These are phyloP conservation scores for Fusarium sp. DNA, from an alignment of 2,329 filamentous ascomycete species.

Conservation along the genomic window DNA sequence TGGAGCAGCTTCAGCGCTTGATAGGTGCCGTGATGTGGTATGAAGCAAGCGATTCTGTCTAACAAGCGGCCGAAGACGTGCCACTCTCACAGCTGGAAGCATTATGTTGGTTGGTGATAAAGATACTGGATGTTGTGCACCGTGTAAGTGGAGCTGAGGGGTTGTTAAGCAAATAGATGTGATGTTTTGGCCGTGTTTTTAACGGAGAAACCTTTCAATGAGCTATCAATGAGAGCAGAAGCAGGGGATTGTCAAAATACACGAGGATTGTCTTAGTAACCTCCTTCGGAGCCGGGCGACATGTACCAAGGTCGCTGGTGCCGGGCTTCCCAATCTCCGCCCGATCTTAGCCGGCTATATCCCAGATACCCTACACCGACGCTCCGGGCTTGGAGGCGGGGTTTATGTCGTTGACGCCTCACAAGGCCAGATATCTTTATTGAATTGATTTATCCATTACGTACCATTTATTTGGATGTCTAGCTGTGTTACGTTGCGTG, in stretches of 20 bases:
- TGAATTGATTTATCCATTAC: constrained; percentile 26
- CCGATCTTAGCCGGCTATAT: constrained; percentile 48
- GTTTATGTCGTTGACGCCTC: constrained; percentile 31
- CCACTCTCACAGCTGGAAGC: constrained; percentile 40
- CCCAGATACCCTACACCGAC: constrained; percentile 43
- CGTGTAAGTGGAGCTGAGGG: constrained; percentile 25
- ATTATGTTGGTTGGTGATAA: constrained; percentile 26
- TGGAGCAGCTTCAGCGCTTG: constrained; percentile 46
- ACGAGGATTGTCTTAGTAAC: constrained; percentile 34
- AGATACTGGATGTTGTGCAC: neutral
- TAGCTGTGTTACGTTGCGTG: constrained; percentile 14
- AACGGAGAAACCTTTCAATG: neutral
- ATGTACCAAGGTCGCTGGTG: constrained; percentile 44
- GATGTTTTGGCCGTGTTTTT: neutral
- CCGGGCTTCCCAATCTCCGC: constrained; percentile 38
- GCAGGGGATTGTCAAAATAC: constrained; percentile 3
- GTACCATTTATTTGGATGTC: constrained; percentile 12
- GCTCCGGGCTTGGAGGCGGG: constrained; percentile 28
- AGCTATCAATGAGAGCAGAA: neutral
- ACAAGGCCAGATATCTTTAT: constrained; percentile 17
- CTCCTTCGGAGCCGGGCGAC: constrained; percentile 32
- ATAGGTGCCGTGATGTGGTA: constrained; percentile 34
- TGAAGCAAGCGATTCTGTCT: constrained; percentile 36
- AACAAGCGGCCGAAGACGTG: constrained; percentile 32
- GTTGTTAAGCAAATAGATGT: neutral